A percentile compares a stretch with the other conserved stretches of the same genome.
These are phyloP conservation scores for Lodderomyces elongisporus DNA, from an alignment of 1,139 yeast genomes.

Conservation along the genomic window DNA sequence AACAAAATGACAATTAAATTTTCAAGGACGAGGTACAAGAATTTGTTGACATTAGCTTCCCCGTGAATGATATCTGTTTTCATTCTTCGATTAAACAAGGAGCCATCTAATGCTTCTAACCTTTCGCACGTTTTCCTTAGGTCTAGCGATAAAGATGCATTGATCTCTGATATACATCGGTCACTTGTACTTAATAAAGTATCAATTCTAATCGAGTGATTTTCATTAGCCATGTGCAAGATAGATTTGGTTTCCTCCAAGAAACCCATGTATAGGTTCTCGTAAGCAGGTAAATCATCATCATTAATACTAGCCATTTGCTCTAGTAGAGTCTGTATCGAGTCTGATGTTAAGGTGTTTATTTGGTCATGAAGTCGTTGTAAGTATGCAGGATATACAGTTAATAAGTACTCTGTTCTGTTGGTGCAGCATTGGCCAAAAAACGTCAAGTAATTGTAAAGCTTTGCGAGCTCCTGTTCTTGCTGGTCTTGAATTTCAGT, in stretches of 20 bases:
- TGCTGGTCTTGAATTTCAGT: slow-evolving; percentile 6
- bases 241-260: slow-evolving; percentile 35
- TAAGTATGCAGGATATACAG: slow-evolving; percentile 28
- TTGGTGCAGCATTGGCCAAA: slow-evolving; percentile 17
- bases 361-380: slow-evolving; percentile 17
- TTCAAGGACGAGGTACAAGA: slow-evolving; percentile 38
- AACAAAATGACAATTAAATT: slow-evolving; percentile 55
- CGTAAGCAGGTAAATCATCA: slow-evolving; percentile 33
- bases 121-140: slow-evolving; percentile 61
- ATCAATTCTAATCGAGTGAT: slow-evolving; percentile 52
- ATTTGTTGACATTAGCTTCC: slow-evolving; percentile 25
- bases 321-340: slow-evolving; percentile 22
- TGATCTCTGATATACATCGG: slow-evolving; percentile 74
- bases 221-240: slow-evolving; percentile 38
- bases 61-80: slow-evolving; percentile 11
- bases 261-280: slow-evolving; percentile 28
- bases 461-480: slow-evolving; percentile 10
- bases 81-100: background rate
- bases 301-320: slow-evolving; percentile 29
- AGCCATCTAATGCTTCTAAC: background rate
- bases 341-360: slow-evolving; percentile 17
- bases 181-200: slow-evolving; percentile 66
- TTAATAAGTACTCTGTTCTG: slow-evolving; percentile 23
- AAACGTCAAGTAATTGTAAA: slow-evolving; percentile 9
- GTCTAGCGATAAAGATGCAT: slow-evolving; percentile 72